Evolutionary conservation across 139 green algal genomes (phyloP).

Genomic region (Deuterostichococcus epilithicus): DNA sequence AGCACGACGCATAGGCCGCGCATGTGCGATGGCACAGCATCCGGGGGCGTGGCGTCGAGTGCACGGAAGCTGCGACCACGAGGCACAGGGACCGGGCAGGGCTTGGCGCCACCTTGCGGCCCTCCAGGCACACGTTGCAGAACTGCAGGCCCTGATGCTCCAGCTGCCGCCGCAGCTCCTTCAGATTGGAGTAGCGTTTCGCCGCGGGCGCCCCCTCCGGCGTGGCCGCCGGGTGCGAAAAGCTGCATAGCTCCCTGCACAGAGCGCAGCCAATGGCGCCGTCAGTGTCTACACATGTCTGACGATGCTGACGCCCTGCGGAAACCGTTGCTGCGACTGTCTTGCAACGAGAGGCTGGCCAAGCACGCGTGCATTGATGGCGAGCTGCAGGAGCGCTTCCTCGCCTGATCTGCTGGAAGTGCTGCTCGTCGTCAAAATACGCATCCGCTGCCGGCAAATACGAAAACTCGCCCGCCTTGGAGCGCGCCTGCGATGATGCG

Average conservation of each 20-base stretch:
- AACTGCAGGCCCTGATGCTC: slow-evolving; percentile 58
- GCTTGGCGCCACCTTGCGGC: slow-evolving; percentile 64
- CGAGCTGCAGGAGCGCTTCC: slow-evolving; percentile 8
- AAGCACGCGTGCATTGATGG: no score
- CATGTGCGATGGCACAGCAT: neutral
- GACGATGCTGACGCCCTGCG: no score
- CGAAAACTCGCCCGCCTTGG: slow-evolving; percentile 36
- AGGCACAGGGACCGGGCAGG: slow-evolving; percentile 1
- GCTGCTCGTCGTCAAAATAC: slow-evolving; percentile 86
- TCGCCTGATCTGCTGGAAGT: slow-evolving; percentile 71
- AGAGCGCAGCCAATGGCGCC: no score
- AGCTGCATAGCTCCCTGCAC: slow-evolving; percentile 63
- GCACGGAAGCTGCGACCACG: no score
- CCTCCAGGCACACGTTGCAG: slow-evolving; percentile 87
- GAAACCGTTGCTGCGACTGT: no score
- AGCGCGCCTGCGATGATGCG: slow-evolving; percentile 31
- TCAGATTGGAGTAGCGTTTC: slow-evolving; percentile 47
- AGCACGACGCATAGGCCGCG: neutral
- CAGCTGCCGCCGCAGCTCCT: slow-evolving; percentile 67
- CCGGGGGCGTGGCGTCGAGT: no score
- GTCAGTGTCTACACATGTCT: no score
- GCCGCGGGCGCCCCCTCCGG: neutral
- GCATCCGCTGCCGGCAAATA: slow-evolving; percentile 60
- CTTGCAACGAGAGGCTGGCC: no score
- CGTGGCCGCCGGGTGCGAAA: slow-evolving; percentile 67